phyloP scores from a whole-genome alignment of 2,329 filamentous ascomycete species.

The Macroventuria anomochaeta region DNA sequence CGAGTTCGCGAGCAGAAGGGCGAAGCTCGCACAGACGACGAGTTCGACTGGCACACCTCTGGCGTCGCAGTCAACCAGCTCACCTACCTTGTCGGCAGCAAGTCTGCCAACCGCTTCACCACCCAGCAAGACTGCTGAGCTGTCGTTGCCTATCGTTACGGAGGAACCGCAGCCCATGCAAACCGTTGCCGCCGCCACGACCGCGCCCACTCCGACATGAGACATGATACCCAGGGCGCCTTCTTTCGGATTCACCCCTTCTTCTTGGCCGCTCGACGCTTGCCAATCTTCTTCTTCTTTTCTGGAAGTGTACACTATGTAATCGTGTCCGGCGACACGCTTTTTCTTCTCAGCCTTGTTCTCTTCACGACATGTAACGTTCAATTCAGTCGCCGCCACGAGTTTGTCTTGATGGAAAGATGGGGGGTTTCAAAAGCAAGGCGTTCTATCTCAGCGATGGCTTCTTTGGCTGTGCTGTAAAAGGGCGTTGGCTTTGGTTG shows the following conservation, averaged over 20 bases:
- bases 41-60: conserved; percentile 31
- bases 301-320: conserved; percentile 46
- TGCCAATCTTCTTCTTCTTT: conserved; percentile 28
- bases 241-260: conserved; percentile 23
- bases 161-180: conserved; percentile 33
- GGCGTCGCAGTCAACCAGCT: conserved; percentile 37
- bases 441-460: conserved; percentile 12
- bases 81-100: conserved; percentile 41
- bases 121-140: conserved; percentile 34
- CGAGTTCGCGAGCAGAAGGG: conserved; percentile 56
- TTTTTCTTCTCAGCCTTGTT: conserved; percentile 18
- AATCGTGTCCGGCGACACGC: conserved; percentile 28
- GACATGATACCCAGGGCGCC: conserved; percentile 33
- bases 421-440: conserved; percentile 14
- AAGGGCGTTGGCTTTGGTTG: conserved; percentile 15
- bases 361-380: conserved; percentile 18
- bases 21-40: conserved; percentile 45
- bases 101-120: conserved; percentile 42
- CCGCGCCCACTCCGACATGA: conserved; percentile 26
- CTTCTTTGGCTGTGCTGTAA: conserved; percentile 8
- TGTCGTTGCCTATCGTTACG: conserved; percentile 34
- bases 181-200: conserved; percentile 6
- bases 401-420: conserved; percentile 16
- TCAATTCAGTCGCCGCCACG: conserved; percentile 9
- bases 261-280: conserved; percentile 23